phyloP scores from a whole-genome alignment of 768 basidiomycete genomes.

The Tricholoma saponaceum region DNA sequence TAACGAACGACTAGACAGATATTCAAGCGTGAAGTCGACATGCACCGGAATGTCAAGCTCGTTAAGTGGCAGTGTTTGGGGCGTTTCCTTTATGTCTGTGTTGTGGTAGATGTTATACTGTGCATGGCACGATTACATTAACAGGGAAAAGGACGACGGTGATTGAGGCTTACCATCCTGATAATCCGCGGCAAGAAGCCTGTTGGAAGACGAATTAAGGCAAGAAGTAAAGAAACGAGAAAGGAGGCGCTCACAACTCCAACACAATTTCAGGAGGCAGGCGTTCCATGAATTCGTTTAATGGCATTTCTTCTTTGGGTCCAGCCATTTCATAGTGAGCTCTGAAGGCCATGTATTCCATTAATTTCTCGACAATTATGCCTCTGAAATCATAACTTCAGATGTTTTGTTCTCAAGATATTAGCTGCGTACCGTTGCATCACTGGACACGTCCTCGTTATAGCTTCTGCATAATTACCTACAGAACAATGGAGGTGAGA shows the following conservation, averaged over 20 bases:
- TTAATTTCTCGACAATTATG: constrained; percentile 79
- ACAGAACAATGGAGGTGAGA: background rate
- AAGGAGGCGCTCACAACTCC: constrained; percentile 66
- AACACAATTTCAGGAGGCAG: constrained; percentile 85
- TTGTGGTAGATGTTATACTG: background rate
- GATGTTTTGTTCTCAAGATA: background rate
- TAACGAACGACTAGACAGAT: background rate
- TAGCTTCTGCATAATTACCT: constrained; percentile 76
- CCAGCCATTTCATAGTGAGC: constrained; percentile 67
- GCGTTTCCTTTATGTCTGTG: no score
- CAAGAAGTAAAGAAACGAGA: background rate
- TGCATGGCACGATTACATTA: background rate
- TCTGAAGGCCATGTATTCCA: constrained; percentile 89
- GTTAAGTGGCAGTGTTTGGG: no score
- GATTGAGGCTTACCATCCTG: constrained; percentile 44
- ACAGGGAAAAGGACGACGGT: background rate
- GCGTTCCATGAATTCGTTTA: constrained; percentile 74
- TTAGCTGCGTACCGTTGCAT: constrained; percentile 56
- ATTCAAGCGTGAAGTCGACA: no score
- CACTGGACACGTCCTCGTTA: constrained; percentile 64
- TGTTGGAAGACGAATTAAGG: constrained; percentile 18
- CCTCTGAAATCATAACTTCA: constrained; percentile 30
- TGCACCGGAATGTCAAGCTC: background rate
- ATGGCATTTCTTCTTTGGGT: constrained; percentile 73
- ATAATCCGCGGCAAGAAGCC: constrained; percentile 62